These are phyloP conservation scores for Cystoderma amianthinum DNA, from an alignment of 768 basidiomycete species.

Conservation along the genomic window DNA sequence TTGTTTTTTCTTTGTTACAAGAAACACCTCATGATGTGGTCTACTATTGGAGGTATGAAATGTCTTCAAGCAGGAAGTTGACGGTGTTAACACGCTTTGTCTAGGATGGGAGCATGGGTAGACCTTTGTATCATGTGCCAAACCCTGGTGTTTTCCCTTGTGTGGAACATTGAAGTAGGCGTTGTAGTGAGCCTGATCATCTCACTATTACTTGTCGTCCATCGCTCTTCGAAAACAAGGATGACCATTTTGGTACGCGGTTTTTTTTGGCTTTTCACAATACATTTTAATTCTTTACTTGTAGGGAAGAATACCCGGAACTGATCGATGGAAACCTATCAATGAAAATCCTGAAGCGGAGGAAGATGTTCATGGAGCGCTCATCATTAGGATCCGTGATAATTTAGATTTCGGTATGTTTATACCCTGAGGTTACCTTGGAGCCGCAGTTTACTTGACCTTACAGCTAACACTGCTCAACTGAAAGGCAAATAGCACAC, in stretches of 20 bases:
- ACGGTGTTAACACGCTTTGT: background rate
- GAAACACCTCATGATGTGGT: constrained; percentile 85
- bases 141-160: constrained; percentile 81
- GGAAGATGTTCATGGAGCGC: constrained; percentile 72
- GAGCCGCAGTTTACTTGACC: background rate
- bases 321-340: constrained; percentile 85
- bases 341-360: constrained; percentile 81
- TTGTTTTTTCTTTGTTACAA: constrained; percentile 76
- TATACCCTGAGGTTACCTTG: background rate
- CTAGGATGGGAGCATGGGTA: constrained; percentile 86
- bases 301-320: constrained; percentile 84
- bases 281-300: background rate
- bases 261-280: constrained; percentile 8
- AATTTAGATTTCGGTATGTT: constrained; percentile 81
- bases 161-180: constrained; percentile 91
- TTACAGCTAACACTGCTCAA: constrained; percentile 85
- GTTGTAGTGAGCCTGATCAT: constrained; percentile 85
- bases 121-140: constrained; percentile 83
- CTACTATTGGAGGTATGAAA: constrained; percentile 74
- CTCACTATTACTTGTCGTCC: constrained; percentile 84
- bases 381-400: constrained; percentile 88
- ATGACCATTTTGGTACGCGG: constrained; percentile 88
- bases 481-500: constrained; percentile 86
- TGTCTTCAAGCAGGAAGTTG: background rate
- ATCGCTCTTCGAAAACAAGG: constrained; percentile 79